These are phyloP conservation scores for Candida sakaeoensis DNA, from an alignment of 805 yeast genomes.

Conservation along the genomic window DNA sequence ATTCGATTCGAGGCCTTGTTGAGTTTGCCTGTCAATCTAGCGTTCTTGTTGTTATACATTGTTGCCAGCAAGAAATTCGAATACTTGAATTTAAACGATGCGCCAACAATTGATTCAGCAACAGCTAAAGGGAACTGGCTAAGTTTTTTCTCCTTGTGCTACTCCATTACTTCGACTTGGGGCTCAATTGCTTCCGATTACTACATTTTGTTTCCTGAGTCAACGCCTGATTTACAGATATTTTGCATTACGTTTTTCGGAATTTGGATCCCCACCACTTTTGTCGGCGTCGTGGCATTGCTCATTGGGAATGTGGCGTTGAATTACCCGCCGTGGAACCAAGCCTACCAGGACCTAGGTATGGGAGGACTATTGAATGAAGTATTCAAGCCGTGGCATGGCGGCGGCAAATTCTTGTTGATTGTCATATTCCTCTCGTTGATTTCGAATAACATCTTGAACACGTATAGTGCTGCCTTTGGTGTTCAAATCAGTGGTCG, in stretches of 20 bases:
- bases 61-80: slow-evolving; percentile 48
- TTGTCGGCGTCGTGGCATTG: slow-evolving; percentile 73
- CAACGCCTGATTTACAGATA: slow-evolving; percentile 51
- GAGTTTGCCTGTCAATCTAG: slow-evolving; percentile 64
- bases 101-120: slow-evolving; percentile 22
- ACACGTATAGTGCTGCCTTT: slow-evolving; percentile 78
- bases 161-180: slow-evolving; percentile 85
- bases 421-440: slow-evolving; percentile 68
- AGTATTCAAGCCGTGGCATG: slow-evolving; percentile 71
- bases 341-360: slow-evolving; percentile 54
- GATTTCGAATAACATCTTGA: slow-evolving; percentile 77
- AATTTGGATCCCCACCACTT: slow-evolving; percentile 65
- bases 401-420: slow-evolving; percentile 72
- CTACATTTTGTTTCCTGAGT: slow-evolving; percentile 75
- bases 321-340: slow-evolving; percentile 52
- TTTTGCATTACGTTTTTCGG: slow-evolving; percentile 64
- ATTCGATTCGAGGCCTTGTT: slow-evolving; percentile 64
- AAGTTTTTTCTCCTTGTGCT: slow-evolving; percentile 67
- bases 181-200: slow-evolving; percentile 85
- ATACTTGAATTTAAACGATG: slow-evolving; percentile 23
- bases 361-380: slow-evolving; percentile 71
- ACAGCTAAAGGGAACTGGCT: slow-evolving; percentile 66
- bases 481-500: slow-evolving; percentile 63
- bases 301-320: slow-evolving; percentile 66
- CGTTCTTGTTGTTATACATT: slow-evolving; percentile 66